Evolutionary conservation across 371 early-diverging fungal genomes (phyloP).

Genomic region (Entomophthora muscae): DNA sequence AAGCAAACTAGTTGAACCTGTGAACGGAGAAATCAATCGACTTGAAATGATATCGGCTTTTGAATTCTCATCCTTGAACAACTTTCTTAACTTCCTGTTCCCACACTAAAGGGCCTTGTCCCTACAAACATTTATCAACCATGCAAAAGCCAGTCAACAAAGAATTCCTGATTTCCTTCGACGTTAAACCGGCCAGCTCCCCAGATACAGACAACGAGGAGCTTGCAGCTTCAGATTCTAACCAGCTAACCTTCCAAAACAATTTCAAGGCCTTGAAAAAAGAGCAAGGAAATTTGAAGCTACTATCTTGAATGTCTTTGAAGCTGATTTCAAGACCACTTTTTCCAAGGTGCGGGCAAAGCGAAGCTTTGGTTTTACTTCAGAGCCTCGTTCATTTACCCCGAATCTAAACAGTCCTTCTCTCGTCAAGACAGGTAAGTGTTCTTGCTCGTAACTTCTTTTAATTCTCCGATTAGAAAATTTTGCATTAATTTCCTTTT

Average conservation of each 20-base stretch:
- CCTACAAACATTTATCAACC: too few relatives aligned
- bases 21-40: too few relatives aligned
- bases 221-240: background rate
- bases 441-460: background rate
- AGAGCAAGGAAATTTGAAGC: background rate
- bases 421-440: background rate
- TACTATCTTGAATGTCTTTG: background rate
- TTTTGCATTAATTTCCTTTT: background rate
- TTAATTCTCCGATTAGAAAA: background rate
- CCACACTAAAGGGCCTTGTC: too few relatives aligned
- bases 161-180: too few relatives aligned
- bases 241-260: background rate
- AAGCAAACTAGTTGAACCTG: too few relatives aligned
- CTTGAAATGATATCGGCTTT: too few relatives aligned
- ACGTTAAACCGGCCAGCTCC: too few relatives aligned
- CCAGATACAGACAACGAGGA: too few relatives aligned
- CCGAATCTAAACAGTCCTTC: background rate
- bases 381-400: background rate
- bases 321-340: background rate
- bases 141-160: too few relatives aligned
- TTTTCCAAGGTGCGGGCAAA: background rate
- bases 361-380: background rate
- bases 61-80: too few relatives aligned
- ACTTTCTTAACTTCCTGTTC: too few relatives aligned
- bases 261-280: background rate